Conservation (phyloP, 139 green algal genomes). For the Volvox africanus region DNA sequence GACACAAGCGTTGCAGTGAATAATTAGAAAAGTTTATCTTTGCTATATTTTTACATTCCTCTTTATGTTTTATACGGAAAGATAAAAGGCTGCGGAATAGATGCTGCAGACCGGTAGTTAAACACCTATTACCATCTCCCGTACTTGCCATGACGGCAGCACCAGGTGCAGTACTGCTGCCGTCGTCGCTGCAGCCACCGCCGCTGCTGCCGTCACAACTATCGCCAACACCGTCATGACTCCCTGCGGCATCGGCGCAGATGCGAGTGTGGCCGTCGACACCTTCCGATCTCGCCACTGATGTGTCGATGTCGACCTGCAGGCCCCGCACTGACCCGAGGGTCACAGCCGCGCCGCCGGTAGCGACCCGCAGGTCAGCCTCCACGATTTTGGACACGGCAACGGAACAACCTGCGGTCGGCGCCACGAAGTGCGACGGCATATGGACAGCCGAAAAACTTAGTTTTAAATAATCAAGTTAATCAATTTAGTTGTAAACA, state of each 20-base stretch:
- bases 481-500: too few species aligned
- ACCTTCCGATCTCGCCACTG: background rate
- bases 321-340: slow-evolving; percentile 13
- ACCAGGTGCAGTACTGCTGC: background rate
- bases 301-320: background rate
- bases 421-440: background rate
- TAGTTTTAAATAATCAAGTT: too few species aligned
- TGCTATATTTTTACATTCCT: background rate
- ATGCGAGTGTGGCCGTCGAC: background rate
- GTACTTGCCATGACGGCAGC: background rate
- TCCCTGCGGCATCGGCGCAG: background rate
- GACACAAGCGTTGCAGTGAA: background rate
- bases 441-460: too few species aligned
- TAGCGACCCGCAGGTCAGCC: slow-evolving; percentile 15
- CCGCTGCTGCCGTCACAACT: background rate
- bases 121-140: too few species aligned
- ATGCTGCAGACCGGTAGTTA: background rate
- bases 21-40: background rate
- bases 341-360: background rate
- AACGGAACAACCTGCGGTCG: background rate
- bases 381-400: background rate
- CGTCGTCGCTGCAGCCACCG: background rate
- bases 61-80: background rate
- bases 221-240: background rate
- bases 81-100: background rate